Evolutionary conservation across 805 yeast genomes (phyloP).

Genomic region (Cyberlindnera maritima): DNA sequence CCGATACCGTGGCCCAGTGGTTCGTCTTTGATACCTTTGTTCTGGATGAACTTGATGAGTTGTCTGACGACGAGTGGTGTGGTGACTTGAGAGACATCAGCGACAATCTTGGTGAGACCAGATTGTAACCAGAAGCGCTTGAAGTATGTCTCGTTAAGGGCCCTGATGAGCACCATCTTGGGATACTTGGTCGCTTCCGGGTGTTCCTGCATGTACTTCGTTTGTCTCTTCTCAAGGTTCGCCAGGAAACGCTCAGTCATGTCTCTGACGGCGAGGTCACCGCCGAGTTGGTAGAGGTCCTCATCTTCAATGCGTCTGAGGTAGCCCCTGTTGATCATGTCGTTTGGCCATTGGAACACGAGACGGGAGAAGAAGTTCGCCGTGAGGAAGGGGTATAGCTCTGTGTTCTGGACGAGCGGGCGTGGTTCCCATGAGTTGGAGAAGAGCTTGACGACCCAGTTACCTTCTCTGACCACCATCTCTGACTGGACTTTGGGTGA

Average conservation of each 20-base stretch:
- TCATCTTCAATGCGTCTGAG: slow-evolving; percentile 56
- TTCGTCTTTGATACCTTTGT: slow-evolving; percentile 40
- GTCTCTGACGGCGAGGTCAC: slow-evolving; percentile 33
- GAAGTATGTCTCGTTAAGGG: slow-evolving; percentile 35
- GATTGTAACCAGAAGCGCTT: slow-evolving; percentile 32
- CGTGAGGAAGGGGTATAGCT: slow-evolving; percentile 19
- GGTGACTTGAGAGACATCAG: slow-evolving; percentile 41
- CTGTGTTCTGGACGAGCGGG: slow-evolving; percentile 20
- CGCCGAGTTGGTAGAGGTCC: slow-evolving; percentile 48
- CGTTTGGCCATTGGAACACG: slow-evolving; percentile 24
- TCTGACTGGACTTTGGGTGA: slow-evolving; percentile 7
- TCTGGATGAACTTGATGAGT: slow-evolving; percentile 62
- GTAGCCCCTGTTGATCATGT: slow-evolving; percentile 45
- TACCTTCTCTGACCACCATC: slow-evolving; percentile 19
- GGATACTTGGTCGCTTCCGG: slow-evolving; percentile 20
- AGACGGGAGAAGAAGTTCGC: slow-evolving; percentile 21
- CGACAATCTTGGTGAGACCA: slow-evolving; percentile 28
- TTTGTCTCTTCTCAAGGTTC: slow-evolving; percentile 29
- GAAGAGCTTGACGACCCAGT: slow-evolving; percentile 15
- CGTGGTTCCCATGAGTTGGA: slow-evolving; percentile 16
- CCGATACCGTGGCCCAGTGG: slow-evolving; percentile 63
- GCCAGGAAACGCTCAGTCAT: slow-evolving; percentile 36
- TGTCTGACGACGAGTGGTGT: slow-evolving; percentile 67
- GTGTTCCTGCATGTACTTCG: slow-evolving; percentile 25
- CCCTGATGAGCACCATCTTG: slow-evolving; percentile 29